Conservation (phyloP, 108 stramenopile species). For the Aurantiochytrium sp. region DNA sequence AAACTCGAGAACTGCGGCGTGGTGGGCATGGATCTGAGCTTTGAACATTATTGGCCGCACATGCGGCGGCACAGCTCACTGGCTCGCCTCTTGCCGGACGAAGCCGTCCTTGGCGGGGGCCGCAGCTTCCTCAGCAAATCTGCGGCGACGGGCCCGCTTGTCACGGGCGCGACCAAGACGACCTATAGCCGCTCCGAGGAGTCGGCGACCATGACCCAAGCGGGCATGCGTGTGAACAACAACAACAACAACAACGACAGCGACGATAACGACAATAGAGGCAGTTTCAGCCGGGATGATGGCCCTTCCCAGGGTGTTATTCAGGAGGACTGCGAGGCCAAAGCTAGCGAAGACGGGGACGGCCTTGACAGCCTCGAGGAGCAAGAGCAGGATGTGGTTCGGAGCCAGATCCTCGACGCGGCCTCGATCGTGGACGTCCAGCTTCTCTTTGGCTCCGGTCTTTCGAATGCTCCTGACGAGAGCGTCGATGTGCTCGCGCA, state of each 20-base stretch:
- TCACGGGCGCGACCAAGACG: too few relatives aligned
- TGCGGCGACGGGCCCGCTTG: too few relatives aligned
- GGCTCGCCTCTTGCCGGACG: background rate
- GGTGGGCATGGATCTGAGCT: background rate
- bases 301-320: too few relatives aligned
- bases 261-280: too few relatives aligned
- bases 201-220: too few relatives aligned
- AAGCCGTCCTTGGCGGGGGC: background rate
- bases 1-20: conserved; percentile 11
- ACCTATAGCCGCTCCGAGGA: too few relatives aligned
- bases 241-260: too few relatives aligned
- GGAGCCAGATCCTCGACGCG: background rate
- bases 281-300: too few relatives aligned
- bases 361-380: background rate
- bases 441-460: background rate
- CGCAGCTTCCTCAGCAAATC: background rate
- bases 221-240: too few relatives aligned
- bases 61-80: background rate
- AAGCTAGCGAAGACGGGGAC: background rate
- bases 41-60: conserved; percentile 2
- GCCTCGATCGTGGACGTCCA: conserved; percentile 15
- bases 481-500: background rate
- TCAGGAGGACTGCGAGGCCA: background rate
- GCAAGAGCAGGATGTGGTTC: background rate
- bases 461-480: background rate